Base-by-base conservation (phyloP, 2,329 filamentous ascomycete genomes). In the Aspergillus proliferans region DNA sequence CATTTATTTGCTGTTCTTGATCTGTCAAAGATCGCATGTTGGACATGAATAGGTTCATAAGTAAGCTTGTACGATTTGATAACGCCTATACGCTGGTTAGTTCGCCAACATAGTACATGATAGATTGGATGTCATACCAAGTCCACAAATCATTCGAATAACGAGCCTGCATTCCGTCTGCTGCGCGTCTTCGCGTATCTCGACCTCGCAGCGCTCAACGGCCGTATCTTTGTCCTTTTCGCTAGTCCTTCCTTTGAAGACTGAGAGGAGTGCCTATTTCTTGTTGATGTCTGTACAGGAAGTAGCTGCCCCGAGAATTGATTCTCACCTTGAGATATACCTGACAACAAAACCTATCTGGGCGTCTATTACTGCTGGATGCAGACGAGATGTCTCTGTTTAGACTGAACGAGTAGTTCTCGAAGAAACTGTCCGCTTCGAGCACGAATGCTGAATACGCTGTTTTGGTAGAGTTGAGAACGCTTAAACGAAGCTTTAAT, bases 51-150 rank as follows among this genome's bases (percentile, higher is more conserved):
- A 14, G 80, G 71, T 61, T 85, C 82, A 57, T 85, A 85, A 0
- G 78, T 84, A 49, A 85, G 69, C 52, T 78, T 81, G 63, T 83
- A 85, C 2, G 79, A 84, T 63, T 84, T 85, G 28, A 82, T 79
- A 43, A 85, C 79, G 4, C 82, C 81, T 75, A 52, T 22, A 19
- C 8, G 7, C 5, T 10, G 18, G 34, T 38, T 14, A 38, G n/a
- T 19, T 15, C 9, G 34, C 18, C n/a, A 38, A 38, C 3, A 38
- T 38, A 38, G 3, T 38, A 38, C 18, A 38, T n/a, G 14, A 38
- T n/a, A 7, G 39, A 22, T 8, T 30, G 49, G 9, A 50, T 18
- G 46, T 12, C 56, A 43, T 63, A 78, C 78, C 79, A 56, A 83
- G 78, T 47, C 77, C 80, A 65, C 80, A 84, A 14, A 82, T 72